These are phyloP conservation scores for Amylocystis lapponica DNA, from an alignment of 768 basidiomycete genomes.

Conservation along the genomic window DNA sequence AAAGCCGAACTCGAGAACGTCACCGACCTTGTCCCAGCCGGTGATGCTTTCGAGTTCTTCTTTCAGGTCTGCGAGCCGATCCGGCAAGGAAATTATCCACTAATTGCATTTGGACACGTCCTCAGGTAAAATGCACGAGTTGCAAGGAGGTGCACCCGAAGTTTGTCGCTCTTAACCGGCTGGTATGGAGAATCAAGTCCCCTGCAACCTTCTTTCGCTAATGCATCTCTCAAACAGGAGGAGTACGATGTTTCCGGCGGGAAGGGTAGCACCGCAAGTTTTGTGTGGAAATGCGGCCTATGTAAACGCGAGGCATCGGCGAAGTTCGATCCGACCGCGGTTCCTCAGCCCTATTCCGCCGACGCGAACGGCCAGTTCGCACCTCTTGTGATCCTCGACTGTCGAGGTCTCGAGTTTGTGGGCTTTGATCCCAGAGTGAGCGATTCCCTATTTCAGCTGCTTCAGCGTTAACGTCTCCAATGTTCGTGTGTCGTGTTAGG, in stretches of 20 bases:
- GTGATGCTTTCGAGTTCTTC: constrained; percentile 71
- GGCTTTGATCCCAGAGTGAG: constrained; percentile 70
- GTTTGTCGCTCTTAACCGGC: constrained; percentile 62
- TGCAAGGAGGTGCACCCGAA: constrained; percentile 78
- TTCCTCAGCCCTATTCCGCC: constrained; percentile 49
- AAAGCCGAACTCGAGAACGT: constrained; percentile 80
- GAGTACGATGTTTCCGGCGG: constrained; percentile 57
- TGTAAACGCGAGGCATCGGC: constrained; percentile 83
- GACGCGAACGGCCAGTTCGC: constrained; percentile 57
- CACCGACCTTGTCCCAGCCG: constrained; percentile 59
- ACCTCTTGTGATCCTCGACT: constrained; percentile 70
- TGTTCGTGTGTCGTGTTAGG: constrained; percentile 37
- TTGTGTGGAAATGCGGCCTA: constrained; percentile 74
- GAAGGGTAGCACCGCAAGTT: constrained; percentile 65
- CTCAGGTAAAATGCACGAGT: constrained; percentile 70
- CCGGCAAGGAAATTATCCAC: background rate
- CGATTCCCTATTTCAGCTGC: constrained; percentile 1
- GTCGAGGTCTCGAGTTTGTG: constrained; percentile 79
- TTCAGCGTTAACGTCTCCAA: background rate
- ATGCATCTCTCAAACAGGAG: constrained; percentile 39
- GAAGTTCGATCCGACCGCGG: constrained; percentile 56
- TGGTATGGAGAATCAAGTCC: constrained; percentile 34
- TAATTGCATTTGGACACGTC: constrained; percentile 1
- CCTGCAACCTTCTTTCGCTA: background rate
- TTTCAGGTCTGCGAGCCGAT: constrained; percentile 48